Evolutionary conservation across 1,284 basidiomycete species (phyloP), one percentile per base, ranked within the genome.

Genomic region (Sporisorium graminicola): DNA sequence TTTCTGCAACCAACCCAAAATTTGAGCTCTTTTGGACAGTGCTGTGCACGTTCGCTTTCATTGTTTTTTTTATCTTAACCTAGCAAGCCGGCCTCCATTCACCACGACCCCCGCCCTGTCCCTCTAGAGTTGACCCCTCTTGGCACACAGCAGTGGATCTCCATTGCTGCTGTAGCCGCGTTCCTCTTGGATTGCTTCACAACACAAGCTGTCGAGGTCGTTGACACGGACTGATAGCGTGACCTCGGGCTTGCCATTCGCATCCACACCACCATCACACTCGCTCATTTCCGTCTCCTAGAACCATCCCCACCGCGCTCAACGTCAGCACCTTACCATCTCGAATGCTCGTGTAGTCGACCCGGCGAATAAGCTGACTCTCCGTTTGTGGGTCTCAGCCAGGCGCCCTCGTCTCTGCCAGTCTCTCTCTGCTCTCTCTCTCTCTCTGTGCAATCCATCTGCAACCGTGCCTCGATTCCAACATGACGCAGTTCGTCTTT

Each of bases 401-500:
- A 18, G 16, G 22, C 13, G 35, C n/a, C 6, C 42, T 29, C 40
- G 18, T 24, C 26, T 14, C 12, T 44, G n/a, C 18, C n/a, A 10
- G n/a, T n/a, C n/a, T n/a, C n/a, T n/a, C n/a, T n/a, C n/a, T n/a
- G n/a, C n/a, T n/a, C n/a, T n/a, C n/a, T n/a, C n/a, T n/a, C n/a
- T n/a, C 22, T n/a, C 24, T 16, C 20, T 9, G 22, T 10, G 26
- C n/a, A n/a, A 29, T 27, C 29, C 26, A 14, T 26, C 20, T 42
- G 10, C 16, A 3, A 24, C 18, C 44, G n/a, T n/a, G 8, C 26
- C 27, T 33, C n/a, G 20, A 22, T 47, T 35, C 54, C 43, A 62
- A 27, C 42, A 71, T 71, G 74, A 42, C 67, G 18, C 59, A 70
- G n/a, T 76, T 76, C 35, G 65, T 72, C 31, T 71, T 71, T 52